Percentiles rank a stretch among this genome's conserved stretches.
phyloP scores from a whole-genome alignment of 2,329 filamentous ascomycete genomes.

The Colletotrichum magnum region DNA sequence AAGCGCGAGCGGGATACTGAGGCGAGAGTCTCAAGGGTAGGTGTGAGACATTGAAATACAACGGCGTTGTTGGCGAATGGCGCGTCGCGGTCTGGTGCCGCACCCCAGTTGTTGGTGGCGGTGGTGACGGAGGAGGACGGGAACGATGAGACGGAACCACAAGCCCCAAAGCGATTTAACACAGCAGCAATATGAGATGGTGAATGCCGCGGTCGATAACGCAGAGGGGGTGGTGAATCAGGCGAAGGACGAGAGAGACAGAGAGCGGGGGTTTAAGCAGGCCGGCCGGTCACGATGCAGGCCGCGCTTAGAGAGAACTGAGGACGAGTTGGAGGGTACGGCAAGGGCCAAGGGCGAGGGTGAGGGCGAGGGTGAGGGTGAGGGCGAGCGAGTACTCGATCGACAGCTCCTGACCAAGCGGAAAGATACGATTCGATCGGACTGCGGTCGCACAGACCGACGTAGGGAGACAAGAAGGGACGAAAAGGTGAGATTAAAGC shows the following conservation, averaged over 20 bases:
- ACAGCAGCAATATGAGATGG: conserved; percentile 11
- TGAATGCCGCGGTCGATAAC: conserved; percentile 1
- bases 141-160: conserved; percentile 27
- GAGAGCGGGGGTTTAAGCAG: conserved; percentile 1
- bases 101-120: conserved; percentile 5
- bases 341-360: neutral
- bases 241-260: neutral
- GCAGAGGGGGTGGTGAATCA: neutral
- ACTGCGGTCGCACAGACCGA: conserved; percentile 37
- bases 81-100: conserved; percentile 19
- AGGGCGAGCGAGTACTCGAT: conserved; percentile 3
- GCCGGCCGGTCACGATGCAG: conserved; percentile 20
- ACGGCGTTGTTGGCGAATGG: conserved; percentile 26
- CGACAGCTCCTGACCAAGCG: neutral
- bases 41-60: conserved; percentile 37
- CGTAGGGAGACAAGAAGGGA: conserved; percentile 34
- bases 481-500: conserved; percentile 35
- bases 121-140: conserved; percentile 15
- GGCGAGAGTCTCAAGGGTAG: conserved; percentile 26
- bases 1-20: conserved; percentile 4
- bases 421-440: conserved; percentile 25
- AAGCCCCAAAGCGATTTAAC: neutral
- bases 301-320: conserved; percentile 3
- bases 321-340: neutral
- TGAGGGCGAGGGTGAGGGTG: conserved; percentile 3